phyloP scores from a whole-genome alignment of 2,329 filamentous ascomycete species.

The Colletotrichum melonis region DNA sequence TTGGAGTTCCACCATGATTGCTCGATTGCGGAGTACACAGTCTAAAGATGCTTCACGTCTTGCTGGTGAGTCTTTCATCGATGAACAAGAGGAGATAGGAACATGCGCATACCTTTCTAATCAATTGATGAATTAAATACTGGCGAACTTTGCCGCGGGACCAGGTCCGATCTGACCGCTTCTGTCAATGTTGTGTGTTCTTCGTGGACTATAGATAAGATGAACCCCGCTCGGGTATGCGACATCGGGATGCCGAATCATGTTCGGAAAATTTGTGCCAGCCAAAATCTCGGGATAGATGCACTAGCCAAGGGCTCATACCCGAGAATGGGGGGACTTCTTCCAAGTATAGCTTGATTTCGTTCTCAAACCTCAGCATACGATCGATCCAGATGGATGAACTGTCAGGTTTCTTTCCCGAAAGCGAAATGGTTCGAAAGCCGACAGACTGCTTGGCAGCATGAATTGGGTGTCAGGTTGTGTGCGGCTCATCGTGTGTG shows the following conservation, averaged over 20 bases:
- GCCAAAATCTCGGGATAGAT: constrained; percentile 12
- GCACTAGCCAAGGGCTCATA: neutral
- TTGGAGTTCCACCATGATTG: neutral
- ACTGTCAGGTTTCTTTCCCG: neutral
- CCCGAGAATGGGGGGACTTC: neutral
- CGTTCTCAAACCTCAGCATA: neutral
- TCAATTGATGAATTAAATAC: neutral
- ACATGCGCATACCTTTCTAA: neutral
- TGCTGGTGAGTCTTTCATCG: neutral
- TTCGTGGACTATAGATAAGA: neutral
- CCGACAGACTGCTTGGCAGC: neutral
- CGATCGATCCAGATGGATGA: neutral
- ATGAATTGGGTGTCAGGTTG: neutral
- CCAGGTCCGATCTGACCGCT: neutral
- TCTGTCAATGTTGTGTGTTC: neutral
- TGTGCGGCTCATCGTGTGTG: neutral
- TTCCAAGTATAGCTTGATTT: neutral
- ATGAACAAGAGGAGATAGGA: neutral
- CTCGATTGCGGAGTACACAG: neutral
- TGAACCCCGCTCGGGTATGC: constrained; percentile 30
- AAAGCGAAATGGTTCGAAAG: neutral
- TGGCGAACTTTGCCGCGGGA: neutral
- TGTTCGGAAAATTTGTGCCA: neutral
- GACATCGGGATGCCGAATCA: constrained; percentile 17
- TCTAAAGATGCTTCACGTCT: neutral